Percentiles rank a stretch among this genome's conserved stretches.
Conservation (phyloP, 306 rosid genomes). For the Vachellia collinsii region DNA sequence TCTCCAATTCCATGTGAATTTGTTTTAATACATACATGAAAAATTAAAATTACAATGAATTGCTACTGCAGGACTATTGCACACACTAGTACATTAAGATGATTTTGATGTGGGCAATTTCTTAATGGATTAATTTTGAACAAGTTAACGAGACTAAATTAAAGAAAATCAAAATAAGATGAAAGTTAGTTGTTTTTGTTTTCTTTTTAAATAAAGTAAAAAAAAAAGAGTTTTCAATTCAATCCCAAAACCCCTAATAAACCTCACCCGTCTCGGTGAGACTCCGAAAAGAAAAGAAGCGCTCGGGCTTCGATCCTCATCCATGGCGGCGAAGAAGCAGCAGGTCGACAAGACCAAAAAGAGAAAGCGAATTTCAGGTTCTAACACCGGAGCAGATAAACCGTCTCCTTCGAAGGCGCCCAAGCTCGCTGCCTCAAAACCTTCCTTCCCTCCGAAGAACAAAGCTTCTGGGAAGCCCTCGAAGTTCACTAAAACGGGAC, state of each 20-base stretch:
- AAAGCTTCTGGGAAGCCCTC: conserved; percentile 45
- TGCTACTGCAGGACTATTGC: too few species aligned
- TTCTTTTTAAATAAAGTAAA: too few species aligned
- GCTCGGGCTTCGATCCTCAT: conserved; percentile 27
- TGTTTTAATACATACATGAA: too few species aligned
- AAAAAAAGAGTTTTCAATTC: too few species aligned
- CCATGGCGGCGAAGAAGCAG: conserved; percentile 72
- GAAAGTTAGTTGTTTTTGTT: too few species aligned
- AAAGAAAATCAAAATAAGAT: too few species aligned
- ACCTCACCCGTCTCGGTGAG: conserved; percentile 12
- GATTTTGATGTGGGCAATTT: too few species aligned
- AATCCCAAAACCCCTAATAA: conserved; percentile 39
- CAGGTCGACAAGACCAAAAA: conserved; percentile 42
- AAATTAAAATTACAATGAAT: too few species aligned
- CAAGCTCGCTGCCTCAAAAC: conserved; percentile 48
- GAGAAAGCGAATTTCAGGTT: conserved; percentile 61
- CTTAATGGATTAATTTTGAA: too few species aligned
- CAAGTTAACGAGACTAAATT: too few species aligned
- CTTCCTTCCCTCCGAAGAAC: conserved; percentile 12
- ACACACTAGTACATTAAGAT: too few species aligned
- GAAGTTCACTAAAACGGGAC: conserved; percentile 34
- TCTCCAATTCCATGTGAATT: too few species aligned
- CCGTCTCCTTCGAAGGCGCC: conserved; percentile 54
- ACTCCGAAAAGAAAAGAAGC: not conserved
- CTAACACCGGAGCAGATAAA: conserved; percentile 38